A percentile compares a stretch with the other conserved stretches of the same genome.
phyloP scores from a whole-genome alignment of 2,329 filamentous ascomycete species.

The Exutisphaerella laricina region DNA sequence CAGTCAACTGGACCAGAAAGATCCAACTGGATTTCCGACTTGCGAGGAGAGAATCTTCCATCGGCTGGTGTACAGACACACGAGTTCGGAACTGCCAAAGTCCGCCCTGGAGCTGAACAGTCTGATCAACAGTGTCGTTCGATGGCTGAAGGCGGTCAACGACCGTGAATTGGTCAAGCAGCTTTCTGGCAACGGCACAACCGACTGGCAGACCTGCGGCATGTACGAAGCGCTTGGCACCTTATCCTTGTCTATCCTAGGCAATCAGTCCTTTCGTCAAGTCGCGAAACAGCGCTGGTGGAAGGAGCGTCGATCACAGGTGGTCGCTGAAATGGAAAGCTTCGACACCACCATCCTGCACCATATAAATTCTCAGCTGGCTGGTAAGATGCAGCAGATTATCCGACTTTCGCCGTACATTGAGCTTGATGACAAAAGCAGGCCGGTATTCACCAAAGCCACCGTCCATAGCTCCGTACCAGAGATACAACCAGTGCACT shows the following conservation, averaged over 20 bases:
- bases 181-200: slow-evolving; percentile 23
- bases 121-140: slow-evolving; percentile 23
- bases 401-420: slow-evolving; percentile 50
- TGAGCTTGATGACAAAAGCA: slow-evolving; percentile 60
- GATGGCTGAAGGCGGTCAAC: slow-evolving; percentile 28
- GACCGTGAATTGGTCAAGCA: slow-evolving; percentile 30
- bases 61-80: slow-evolving; percentile 26
- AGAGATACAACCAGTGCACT: slow-evolving; percentile 67
- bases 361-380: slow-evolving; percentile 30
- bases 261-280: slow-evolving; percentile 22
- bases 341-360: slow-evolving; percentile 33
- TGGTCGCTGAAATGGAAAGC: slow-evolving; percentile 29
- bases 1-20: slow-evolving; percentile 1
- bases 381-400: slow-evolving; percentile 28
- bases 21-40: slow-evolving; percentile 19
- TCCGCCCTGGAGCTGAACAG: slow-evolving; percentile 15
- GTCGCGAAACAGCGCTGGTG: slow-evolving; percentile 29
- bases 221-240: slow-evolving; percentile 31
- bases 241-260: slow-evolving; percentile 28
- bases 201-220: slow-evolving; percentile 22
- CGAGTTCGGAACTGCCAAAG: slow-evolving; percentile 18
- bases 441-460: slow-evolving; percentile 58
- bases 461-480: slow-evolving; percentile 34
- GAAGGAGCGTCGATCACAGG: slow-evolving; percentile 21
- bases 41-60: slow-evolving; percentile 32